Evolutionary conservation across 1,139 yeast species (phyloP).

Genomic region (Pichia sp.): DNA sequence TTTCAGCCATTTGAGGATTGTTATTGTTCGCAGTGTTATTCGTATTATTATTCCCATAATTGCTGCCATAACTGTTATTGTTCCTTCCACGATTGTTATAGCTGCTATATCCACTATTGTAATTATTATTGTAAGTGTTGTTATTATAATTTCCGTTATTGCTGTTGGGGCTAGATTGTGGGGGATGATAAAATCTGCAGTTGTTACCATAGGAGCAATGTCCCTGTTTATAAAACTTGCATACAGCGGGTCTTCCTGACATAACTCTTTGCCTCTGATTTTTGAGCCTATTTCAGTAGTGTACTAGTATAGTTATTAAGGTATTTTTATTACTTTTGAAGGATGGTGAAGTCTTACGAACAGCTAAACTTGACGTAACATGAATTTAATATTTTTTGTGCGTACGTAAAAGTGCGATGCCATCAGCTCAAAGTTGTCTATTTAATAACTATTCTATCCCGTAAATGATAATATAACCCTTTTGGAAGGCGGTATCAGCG

Average conservation of each 20-base stretch:
- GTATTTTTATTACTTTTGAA: no score
- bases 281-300: no score
- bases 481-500: no score
- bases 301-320: no score
- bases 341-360: neutral
- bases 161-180: neutral
- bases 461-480: no score
- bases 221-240: constrained; percentile 41
- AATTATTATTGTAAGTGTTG: neutral
- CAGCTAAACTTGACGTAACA: neutral
- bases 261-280: constrained; percentile 4
- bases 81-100: constrained; percentile 3
- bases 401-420: neutral
- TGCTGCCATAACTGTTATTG: constrained; percentile 7
- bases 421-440: no score
- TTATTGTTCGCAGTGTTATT: constrained; percentile 2
- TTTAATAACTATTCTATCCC: no score
- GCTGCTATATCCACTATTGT: constrained; percentile 1
- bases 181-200: constrained; percentile 40
- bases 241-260: constrained; percentile 29
- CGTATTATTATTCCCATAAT: constrained; percentile 8
- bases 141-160: constrained; percentile 1
- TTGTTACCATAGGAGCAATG: constrained; percentile 35
- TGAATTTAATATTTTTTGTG: constrained; percentile 2
- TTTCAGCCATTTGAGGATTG: constrained; percentile 1